Conservation (phyloP, 1,139 yeast species). For the Candida dubliniensis region DNA sequence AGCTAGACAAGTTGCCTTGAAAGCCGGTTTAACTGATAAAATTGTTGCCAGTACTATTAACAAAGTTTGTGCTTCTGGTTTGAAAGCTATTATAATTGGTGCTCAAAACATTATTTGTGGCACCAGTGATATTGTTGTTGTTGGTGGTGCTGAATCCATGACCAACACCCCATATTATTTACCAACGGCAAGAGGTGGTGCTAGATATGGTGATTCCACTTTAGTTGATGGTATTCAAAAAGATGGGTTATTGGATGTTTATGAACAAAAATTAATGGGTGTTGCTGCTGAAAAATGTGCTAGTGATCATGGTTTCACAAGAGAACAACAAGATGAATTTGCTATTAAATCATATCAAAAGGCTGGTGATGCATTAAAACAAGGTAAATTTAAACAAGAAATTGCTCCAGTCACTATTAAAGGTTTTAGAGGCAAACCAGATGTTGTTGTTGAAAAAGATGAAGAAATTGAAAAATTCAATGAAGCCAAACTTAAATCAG, state of each 20-base stretch:
- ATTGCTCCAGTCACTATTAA: conserved; percentile 85
- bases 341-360: conserved; percentile 70
- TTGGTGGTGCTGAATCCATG: conserved; percentile 99
- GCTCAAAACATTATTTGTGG: conserved; percentile 91
- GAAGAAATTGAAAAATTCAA: conserved; percentile 74
- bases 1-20: conserved; percentile 94
- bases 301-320: conserved; percentile 57
- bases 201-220: conserved; percentile 79
- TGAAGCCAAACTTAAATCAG: conserved; percentile 70
- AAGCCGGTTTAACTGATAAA: conserved; percentile 78
- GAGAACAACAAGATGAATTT: conserved; percentile 72
- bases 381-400: conserved; percentile 79
- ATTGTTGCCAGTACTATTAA: conserved; percentile 87
- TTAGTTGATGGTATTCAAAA: conserved; percentile 85
- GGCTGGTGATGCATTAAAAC: conserved; percentile 76
- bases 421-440: conserved; percentile 93
- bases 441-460: conserved; percentile 65
- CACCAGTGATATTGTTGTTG: conserved; percentile 86
- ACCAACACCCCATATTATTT: conserved; percentile 92
- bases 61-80: conserved; percentile 97
- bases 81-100: conserved; percentile 87
- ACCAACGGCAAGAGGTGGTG: conserved; percentile 82
- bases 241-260: conserved; percentile 92
- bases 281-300: conserved; percentile 97
- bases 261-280: conserved; percentile 88